Evolutionary conservation across 441 rosid species (phyloP).

Genomic region (Erodium chrysanthum): DNA sequence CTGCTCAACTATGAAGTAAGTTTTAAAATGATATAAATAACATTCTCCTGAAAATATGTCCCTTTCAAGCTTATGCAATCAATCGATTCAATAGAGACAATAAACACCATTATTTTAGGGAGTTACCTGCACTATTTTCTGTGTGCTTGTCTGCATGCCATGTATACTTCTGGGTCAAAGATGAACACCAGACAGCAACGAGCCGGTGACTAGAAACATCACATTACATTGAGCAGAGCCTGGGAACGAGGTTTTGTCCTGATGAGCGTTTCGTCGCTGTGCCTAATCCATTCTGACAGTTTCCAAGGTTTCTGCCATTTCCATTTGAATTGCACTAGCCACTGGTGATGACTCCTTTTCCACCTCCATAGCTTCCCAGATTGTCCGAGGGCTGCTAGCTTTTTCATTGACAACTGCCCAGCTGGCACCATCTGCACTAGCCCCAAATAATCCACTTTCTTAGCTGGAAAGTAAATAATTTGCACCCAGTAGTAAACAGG

Average conservation of each 20-base stretch:
- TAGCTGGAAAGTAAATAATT: slow-evolving; percentile 16
- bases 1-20: background rate
- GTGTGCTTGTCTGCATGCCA: slow-evolving; percentile 24
- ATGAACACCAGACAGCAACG: slow-evolving; percentile 25
- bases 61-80: too few relatives aligned
- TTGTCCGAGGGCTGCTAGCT: slow-evolving; percentile 24
- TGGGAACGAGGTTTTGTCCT: slow-evolving; percentile 25
- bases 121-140: slow-evolving; percentile 37
- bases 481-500: slow-evolving; percentile 3
- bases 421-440: slow-evolving; percentile 23
- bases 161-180: slow-evolving; percentile 30
- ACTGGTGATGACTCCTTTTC: slow-evolving; percentile 29
- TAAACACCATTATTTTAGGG: background rate
- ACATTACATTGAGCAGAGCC: slow-evolving; percentile 25
- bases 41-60: too few relatives aligned
- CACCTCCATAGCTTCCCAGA: slow-evolving; percentile 30
- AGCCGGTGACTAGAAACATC: slow-evolving; percentile 24
- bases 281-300: slow-evolving; percentile 28
- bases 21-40: too few relatives aligned
- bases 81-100: background rate
- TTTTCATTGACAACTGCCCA: slow-evolving; percentile 25
- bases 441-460: slow-evolving; percentile 6
- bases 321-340: slow-evolving; percentile 30
- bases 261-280: slow-evolving; percentile 26
- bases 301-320: slow-evolving; percentile 30